Conservation (phyloP, 768 basidiomycete species). For the Trametes cinnabarina region DNA sequence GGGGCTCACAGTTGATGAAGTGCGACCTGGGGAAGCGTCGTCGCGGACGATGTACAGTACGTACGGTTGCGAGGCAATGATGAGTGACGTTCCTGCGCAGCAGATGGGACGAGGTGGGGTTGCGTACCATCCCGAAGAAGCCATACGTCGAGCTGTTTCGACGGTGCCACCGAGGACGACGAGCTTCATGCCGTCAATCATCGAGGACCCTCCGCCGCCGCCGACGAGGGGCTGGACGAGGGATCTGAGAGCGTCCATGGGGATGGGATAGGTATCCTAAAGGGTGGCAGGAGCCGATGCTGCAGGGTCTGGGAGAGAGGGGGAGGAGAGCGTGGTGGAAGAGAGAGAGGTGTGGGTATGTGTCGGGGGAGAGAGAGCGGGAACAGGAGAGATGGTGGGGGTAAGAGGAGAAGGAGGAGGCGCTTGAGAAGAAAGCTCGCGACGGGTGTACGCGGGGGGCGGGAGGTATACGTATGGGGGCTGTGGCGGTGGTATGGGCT, state of each 20-base stretch:
- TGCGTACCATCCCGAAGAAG: constrained; percentile 75
- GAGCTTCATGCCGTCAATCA: constrained; percentile 88
- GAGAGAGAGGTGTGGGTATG: constrained; percentile 1
- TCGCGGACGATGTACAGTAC: constrained; percentile 3
- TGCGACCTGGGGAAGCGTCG: constrained; percentile 53
- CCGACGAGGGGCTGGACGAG: constrained; percentile 79
- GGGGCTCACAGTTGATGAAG: constrained; percentile 78
- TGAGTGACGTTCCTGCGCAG: not conserved
- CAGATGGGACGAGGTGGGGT: not conserved
- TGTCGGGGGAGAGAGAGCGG: constrained; percentile 22
- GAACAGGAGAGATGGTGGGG: constrained; percentile 23
- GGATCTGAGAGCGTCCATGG: constrained; percentile 80
- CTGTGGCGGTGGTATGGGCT: constrained; percentile 17
- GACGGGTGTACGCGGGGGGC: constrained; percentile 15
- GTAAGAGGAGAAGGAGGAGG: constrained; percentile 22
- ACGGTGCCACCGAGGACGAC: constrained; percentile 87
- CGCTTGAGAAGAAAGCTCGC: constrained; percentile 19
- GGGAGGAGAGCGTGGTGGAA: constrained; percentile 24
- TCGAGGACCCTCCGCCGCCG: constrained; percentile 69
- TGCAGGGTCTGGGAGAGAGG: constrained; percentile 32
- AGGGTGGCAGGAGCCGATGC: constrained; percentile 39
- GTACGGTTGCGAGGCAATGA: constrained; percentile 19
- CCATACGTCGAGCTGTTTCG: constrained; percentile 79
- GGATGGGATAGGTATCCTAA: constrained; percentile 16
- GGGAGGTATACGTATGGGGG: constrained; percentile 6